Conservation (phyloP, 345 rosid genomes). For the Conringia planisiliqua region DNA sequence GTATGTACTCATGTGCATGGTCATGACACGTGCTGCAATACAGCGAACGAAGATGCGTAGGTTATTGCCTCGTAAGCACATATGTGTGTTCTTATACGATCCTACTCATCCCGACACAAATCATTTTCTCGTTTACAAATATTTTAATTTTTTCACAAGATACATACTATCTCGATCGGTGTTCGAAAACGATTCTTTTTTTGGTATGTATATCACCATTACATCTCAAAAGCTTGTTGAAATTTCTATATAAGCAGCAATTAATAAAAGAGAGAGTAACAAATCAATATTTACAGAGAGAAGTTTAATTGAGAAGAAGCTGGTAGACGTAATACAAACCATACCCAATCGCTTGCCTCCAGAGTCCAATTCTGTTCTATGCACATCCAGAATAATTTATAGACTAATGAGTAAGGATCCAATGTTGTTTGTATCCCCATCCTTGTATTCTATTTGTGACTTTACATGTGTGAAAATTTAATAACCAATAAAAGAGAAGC, state of each 20-base stretch:
- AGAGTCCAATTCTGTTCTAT: conserved; percentile 2
- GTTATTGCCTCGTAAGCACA: conserved; percentile 11
- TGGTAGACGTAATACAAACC: not conserved
- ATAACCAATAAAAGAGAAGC: not conserved
- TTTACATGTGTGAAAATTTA: conserved; percentile 28
- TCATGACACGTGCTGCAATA: conserved; percentile 3
- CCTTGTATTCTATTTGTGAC: conserved; percentile 20
- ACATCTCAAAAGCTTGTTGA: not conserved
- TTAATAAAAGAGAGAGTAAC: not conserved
- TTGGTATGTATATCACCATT: not conserved
- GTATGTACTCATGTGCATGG: conserved; percentile 1
- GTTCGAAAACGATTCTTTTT: not conserved
- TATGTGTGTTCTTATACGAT: conserved; percentile 3
- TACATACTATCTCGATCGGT: not conserved
- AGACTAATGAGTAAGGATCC: not conserved
- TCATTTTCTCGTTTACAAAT: not conserved
- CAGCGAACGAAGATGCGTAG: not conserved
- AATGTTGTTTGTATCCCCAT: not conserved
- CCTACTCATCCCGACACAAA: not conserved
- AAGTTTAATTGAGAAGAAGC: not conserved
- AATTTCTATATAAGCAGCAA: not conserved
- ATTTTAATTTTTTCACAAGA: not conserved
- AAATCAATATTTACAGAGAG: not conserved
- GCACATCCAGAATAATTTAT: conserved; percentile 8
- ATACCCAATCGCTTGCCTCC: not conserved